phyloP scores from a whole-genome alignment of 805 yeast species.

The Candida hungchunana region DNA sequence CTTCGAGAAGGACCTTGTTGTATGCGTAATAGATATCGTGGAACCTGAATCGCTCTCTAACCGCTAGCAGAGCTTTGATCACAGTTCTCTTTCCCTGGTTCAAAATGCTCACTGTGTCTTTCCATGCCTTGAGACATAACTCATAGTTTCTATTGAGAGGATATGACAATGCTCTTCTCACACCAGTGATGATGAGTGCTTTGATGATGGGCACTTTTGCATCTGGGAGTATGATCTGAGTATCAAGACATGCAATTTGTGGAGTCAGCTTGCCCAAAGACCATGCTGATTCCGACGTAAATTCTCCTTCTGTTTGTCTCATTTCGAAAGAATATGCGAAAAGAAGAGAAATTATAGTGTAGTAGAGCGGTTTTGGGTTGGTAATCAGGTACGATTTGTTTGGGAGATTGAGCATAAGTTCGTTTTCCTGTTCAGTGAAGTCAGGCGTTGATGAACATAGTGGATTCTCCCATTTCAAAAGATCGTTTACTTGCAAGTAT shows the following conservation, averaged over 20 bases:
- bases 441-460: slow-evolving; percentile 30
- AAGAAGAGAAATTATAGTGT: slow-evolving; percentile 59
- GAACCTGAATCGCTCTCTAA: slow-evolving; percentile 70
- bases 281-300: slow-evolving; percentile 90
- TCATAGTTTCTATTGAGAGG: slow-evolving; percentile 76
- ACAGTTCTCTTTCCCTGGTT: slow-evolving; percentile 67
- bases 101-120: slow-evolving; percentile 62
- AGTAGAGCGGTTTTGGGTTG: slow-evolving; percentile 52
- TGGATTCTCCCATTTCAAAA: slow-evolving; percentile 53
- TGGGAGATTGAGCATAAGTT: slow-evolving; percentile 67
- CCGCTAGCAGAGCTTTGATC: slow-evolving; percentile 52
- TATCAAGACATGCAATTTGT: slow-evolving; percentile 69
- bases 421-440: slow-evolving; percentile 58
- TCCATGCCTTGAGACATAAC: slow-evolving; percentile 61
- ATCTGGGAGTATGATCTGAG: slow-evolving; percentile 39
- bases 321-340: slow-evolving; percentile 74
- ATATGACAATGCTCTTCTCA: slow-evolving; percentile 69
- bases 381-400: slow-evolving; percentile 53
- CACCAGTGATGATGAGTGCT: slow-evolving; percentile 54
- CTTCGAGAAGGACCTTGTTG: slow-evolving; percentile 71
- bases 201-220: slow-evolving; percentile 33
- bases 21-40: slow-evolving; percentile 86
- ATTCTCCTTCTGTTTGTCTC: slow-evolving; percentile 66
- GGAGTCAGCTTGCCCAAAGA: slow-evolving; percentile 84
- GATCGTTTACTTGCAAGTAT: slow-evolving; percentile 35